Percentiles rank a stretch among this genome's conserved stretches.
These are phyloP conservation scores for Fulvia fulva DNA, from an alignment of 2,329 filamentous ascomycete genomes.

Conservation along the genomic window DNA sequence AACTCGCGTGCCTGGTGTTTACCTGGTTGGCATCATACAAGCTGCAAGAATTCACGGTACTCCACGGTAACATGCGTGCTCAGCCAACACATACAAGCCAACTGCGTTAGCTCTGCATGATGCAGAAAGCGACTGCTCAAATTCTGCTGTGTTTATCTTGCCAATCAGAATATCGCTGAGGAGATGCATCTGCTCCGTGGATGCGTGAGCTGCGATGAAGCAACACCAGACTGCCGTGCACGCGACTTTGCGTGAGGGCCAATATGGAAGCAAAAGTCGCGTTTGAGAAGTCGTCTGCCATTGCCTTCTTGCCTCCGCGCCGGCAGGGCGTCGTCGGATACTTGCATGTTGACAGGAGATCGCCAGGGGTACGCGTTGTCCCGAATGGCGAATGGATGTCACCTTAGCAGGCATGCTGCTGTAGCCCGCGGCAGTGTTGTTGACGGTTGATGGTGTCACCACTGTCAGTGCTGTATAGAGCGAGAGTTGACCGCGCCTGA, in stretches of 20 bases:
- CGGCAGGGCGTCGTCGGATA: not conserved
- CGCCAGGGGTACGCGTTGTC: not conserved
- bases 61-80: constrained; percentile 21
- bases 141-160: not conserved
- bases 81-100: constrained; percentile 12
- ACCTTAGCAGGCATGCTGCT: not conserved
- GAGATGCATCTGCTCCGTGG: not conserved
- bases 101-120: constrained; percentile 12
- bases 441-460: not conserved
- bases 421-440: not conserved
- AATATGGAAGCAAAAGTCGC: not conserved
- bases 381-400: not conserved
- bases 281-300: not conserved
- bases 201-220: not conserved
- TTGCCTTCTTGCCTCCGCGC: not conserved
- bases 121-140: constrained; percentile 21
- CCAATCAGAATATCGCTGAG: not conserved
- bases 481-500: not conserved
- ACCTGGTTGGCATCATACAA: constrained; percentile 13
- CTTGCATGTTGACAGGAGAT: not conserved
- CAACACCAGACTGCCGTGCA: not conserved
- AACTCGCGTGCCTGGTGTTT: constrained; percentile 6
- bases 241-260: not conserved
- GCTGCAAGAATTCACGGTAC: constrained; percentile 18
- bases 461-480: not conserved